These are phyloP conservation scores for Hapsidospora chrysogenum DNA, from an alignment of 495 filamentous ascomycete genomes.

Conservation along the genomic window DNA sequence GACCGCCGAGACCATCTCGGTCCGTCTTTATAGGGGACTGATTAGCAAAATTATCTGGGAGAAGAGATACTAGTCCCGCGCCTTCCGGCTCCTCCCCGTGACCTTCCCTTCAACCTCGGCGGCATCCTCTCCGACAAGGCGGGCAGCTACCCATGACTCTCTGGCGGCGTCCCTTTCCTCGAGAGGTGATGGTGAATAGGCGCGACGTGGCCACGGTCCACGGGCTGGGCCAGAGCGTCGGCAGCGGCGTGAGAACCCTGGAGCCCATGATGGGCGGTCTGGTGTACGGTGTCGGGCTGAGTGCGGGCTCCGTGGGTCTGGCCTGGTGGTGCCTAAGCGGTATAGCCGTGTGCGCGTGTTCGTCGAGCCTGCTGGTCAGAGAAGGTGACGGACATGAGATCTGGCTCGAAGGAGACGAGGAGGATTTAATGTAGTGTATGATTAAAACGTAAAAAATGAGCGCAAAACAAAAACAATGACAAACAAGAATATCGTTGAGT, in stretches of 20 bases:
- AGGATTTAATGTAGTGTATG: no score
- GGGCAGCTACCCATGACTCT: conserved; percentile 45
- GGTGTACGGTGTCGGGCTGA: conserved; percentile 54
- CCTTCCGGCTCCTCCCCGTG: conserved; percentile 55
- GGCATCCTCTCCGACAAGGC: conserved; percentile 64
- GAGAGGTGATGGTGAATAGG: no score
- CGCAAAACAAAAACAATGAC: no score
- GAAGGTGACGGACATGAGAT: conserved; percentile 64
- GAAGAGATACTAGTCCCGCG: conserved; percentile 39
- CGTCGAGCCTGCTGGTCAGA: conserved; percentile 48
- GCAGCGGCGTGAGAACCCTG: conserved; percentile 51
- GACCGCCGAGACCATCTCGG: no score
- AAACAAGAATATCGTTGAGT: no score
- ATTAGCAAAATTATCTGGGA: conserved; percentile 65
- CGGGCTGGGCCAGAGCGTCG: conserved; percentile 62
- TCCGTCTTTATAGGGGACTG: no score
- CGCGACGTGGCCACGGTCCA: conserved; percentile 69
- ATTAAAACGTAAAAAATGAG: no score
- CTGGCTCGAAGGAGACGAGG: conserved; percentile 47
- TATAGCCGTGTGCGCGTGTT: conserved; percentile 42
- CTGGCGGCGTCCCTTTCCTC: conserved; percentile 55
- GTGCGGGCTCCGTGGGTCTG: conserved; percentile 53
- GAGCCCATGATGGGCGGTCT: conserved; percentile 58
- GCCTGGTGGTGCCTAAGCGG: conserved; percentile 59
- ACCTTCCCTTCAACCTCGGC: conserved; percentile 66